These are phyloP conservation scores for Tolypocladium tropicale DNA, from an alignment of 2,329 filamentous ascomycete genomes.

Conservation along the genomic window DNA sequence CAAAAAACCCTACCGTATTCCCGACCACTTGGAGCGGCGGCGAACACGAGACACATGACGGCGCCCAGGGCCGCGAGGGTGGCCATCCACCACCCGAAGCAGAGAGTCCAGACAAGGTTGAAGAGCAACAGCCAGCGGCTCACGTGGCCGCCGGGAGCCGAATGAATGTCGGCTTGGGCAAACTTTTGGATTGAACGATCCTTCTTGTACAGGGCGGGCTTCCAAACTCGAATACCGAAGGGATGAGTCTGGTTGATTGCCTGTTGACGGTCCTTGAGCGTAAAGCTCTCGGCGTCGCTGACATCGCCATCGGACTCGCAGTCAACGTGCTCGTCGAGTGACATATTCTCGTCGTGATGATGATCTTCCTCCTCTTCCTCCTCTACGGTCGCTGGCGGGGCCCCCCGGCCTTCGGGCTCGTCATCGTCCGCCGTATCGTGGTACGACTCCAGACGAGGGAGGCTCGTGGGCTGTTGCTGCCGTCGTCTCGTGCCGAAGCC, in stretches of 20 bases:
- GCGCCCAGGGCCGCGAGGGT: constrained; percentile 65
- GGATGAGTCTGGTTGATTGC: constrained; percentile 98
- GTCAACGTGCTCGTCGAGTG: constrained; percentile 38
- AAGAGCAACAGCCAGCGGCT: constrained; percentile 77
- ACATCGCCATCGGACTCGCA: constrained; percentile 61
- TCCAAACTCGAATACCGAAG: constrained; percentile 98
- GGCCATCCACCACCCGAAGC: constrained; percentile 96
- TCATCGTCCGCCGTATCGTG: constrained; percentile 12
- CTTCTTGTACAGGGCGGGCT: constrained; percentile 97
- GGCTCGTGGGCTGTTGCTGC: constrained; percentile 17
- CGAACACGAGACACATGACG: constrained; percentile 67
- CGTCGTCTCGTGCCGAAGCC: constrained; percentile 22
- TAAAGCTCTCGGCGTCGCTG: constrained; percentile 96
- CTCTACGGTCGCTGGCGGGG: constrained; percentile 7
- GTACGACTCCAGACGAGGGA: constrained; percentile 33
- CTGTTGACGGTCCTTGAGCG: constrained; percentile 89
- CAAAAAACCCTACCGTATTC: constrained; percentile 81
- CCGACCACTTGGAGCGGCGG: constrained; percentile 66
- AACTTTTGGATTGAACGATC: constrained; percentile 91
- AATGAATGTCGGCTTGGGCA: constrained; percentile 95
- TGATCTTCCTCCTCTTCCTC: constrained; percentile 13
- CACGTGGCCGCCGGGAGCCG: constrained; percentile 78
- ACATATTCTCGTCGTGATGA: constrained; percentile 25
- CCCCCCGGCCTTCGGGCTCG: constrained; percentile 10
- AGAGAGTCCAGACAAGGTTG: constrained; percentile 80